Base-by-base conservation (phyloP, 1,284 basidiomycete species). In the Malassezia sp. region DNA sequence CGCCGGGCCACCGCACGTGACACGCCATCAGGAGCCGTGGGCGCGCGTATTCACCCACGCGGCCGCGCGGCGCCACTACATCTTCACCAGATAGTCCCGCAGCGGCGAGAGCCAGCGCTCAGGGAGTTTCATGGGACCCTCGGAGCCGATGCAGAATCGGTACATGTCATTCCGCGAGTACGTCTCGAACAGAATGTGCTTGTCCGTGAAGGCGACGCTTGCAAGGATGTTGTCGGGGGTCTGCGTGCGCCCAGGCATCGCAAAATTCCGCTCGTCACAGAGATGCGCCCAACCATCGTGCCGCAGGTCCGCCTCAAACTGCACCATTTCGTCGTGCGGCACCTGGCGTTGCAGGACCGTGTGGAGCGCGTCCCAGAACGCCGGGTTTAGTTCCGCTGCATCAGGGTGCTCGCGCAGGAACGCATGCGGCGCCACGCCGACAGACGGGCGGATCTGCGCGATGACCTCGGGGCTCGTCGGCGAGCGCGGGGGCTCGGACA, bases 181-280 rank as follows among this genome's bases (percentile, higher is more conserved):
- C 31, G 56, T 54, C 18, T 62, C 59, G 6, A 56, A 43, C 7
- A 43, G 46, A 6, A 70, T 38, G 31, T 48, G 17, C 23, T 55
- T 52, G 9, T 68, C 59, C 17, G 54, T 55, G 26, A 70, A 70
- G 11, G 58, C 61, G 2, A 70, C 58, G 14, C 53, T 53, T 2
- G 57, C 61, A 37, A 66, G 51, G 42, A 68, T 68, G 43, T 60
- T 59, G 10, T 68, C 65, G 4, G 65, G 61, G 22, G 60, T 57
- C 2, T 62, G 51, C 28, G 59, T 61, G 15, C 67, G 52, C 0
- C 61, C 67, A 9, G 65, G 67, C 57, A 61, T 64, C n/a, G 64
- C 48, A 5, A 43, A 52, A 10, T 63, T 53, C 7, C 67, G 49
- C 6, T 45, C 44, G 45, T 69, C 58, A 28, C 51, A 58, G 12